Base-by-base conservation (phyloP, 2,329 filamentous ascomycete species). In the Lecanicillium sp. region DNA sequence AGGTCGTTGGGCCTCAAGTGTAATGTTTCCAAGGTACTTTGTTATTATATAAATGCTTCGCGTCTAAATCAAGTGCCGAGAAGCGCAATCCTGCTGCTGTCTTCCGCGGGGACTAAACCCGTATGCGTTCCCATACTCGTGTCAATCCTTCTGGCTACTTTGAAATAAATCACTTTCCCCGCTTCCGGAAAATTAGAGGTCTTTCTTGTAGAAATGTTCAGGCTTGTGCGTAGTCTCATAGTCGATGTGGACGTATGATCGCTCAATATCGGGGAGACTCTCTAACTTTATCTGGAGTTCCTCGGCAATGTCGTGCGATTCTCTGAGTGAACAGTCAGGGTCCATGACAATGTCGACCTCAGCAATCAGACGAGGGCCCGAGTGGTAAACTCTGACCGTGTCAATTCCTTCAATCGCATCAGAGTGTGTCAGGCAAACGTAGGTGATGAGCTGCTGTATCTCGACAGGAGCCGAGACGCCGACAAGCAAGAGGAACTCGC, bases 311-410 rank as follows among this genome's bases (percentile, higher is more conserved):
- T 98, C 93, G 65, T 98, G 93, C 0, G 90, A 93, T 44, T 83
- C 83, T 53, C 79, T 75, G 14, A 98, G 77, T 2, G 81, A 80
- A 47, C 83, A 78, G 1, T 80, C 72, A 0, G 84, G 80, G 56
- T 90, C 82, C 89, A 97, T 95, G 59, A 97, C 91, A 48, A 97
- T 83, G 62, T 98, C 93, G 30, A 97, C 89, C 72, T 98, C 93
- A 56, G 94, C 90, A 55, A 97, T 90, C 38, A 96, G 79, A 17
- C 91, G 79, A 1, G 90, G 81, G 0, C 91, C 91, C 6, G 84
- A 88, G 67, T 96, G 90, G 68, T 95, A 97, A 1, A 90, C 89
- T 44, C 93, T 82, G 3, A 97, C 93, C 2, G 93, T 98, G 66
- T 98, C 93, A 63, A 98, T 94, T 58, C 88, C 87, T 48, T 75